phyloP scores from a whole-genome alignment of 108 stramenopile species.

The Pseudonitzschia delicatissima region DNA sequence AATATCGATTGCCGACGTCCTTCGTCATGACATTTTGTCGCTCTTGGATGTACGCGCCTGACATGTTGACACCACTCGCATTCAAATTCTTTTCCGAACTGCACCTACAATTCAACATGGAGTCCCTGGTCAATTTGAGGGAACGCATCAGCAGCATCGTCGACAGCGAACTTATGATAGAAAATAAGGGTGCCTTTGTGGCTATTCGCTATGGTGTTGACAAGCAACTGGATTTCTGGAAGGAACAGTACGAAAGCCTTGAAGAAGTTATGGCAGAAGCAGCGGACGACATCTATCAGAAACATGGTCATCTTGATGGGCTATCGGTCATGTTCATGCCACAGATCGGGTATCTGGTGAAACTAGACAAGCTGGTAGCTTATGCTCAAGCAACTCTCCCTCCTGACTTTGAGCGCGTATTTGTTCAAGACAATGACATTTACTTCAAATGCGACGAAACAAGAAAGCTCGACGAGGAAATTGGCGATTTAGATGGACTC shows the following conservation, averaged over 20 bases:
- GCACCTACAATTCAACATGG: slow-evolving; percentile 43
- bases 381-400: slow-evolving; percentile 49
- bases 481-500: slow-evolving; percentile 88
- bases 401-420: slow-evolving; percentile 71
- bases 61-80: slow-evolving; percentile 5
- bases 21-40: slow-evolving; percentile 51
- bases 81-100: slow-evolving; percentile 46
- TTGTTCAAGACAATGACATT: slow-evolving; percentile 66
- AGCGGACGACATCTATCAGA: slow-evolving; percentile 48
- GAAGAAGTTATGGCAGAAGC: slow-evolving; percentile 52
- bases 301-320: slow-evolving; percentile 46
- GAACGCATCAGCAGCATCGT: slow-evolving; percentile 61
- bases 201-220: slow-evolving; percentile 75
- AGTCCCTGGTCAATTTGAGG: slow-evolving; percentile 42
- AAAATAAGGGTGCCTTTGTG: slow-evolving; percentile 46
- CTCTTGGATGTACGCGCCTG: background rate
- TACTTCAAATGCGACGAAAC: slow-evolving; percentile 89
- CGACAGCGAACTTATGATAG: slow-evolving; percentile 66
- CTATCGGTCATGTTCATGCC: slow-evolving; percentile 88
- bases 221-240: slow-evolving; percentile 76
- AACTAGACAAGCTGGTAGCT: slow-evolving; percentile 53
- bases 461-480: slow-evolving; percentile 78
- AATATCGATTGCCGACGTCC: slow-evolving; percentile 45
- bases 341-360: slow-evolving; percentile 89
- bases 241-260: slow-evolving; percentile 70